Base-by-base conservation (phyloP, 2,329 filamentous ascomycete species). In the Fonsecaea pugnacius region DNA sequence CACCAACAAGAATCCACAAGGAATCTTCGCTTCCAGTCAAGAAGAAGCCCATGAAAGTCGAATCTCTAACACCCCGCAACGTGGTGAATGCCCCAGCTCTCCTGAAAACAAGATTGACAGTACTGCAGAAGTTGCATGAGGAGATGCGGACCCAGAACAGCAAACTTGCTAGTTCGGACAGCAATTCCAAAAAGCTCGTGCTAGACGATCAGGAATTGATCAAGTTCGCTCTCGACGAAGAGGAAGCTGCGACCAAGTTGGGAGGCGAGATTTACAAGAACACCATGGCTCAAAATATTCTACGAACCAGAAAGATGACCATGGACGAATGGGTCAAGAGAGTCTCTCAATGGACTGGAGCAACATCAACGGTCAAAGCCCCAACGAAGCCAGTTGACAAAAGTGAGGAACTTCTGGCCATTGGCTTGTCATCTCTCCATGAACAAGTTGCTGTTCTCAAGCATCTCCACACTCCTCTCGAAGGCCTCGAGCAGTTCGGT, bases 281-380 rank as follows among this genome's bases (percentile, higher is more conserved):
- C 71, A 81, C 92, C 30, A 87, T 98, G 75, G 96, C 93, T 73
- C 90, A 92, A 69, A 87, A 87, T 36, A 89, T 98, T 64, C 84
- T 90, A 71, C 83, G 83, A 50, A 87, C 92, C 73, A 91, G 89
- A 73, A 89, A 89, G 67, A 93, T 96, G 90, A 82, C 80, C 0
- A 73, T 86, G 2, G 81, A 84, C 3, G 84, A 91, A 53, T 98
- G 93, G 91, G 85, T 85, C 65, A 83, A 86, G 33, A 87, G 89
- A 58, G 79, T 83, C 35, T 70, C 89, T 51, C 74, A 78, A 16
- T 67, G 64, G 66, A 63, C 59, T 7, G 65, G 62, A 33, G 24
- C 51, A 36, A 35, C 50, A 30, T 32, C 54, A 3, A 27, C 21
- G 18, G 24, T 33, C 14, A 56, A 27, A n/a, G 30, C 56, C 52